phyloP scores from a whole-genome alignment of 805 yeast genomes.

The Sugiyamaella lignohabitans region DNA sequence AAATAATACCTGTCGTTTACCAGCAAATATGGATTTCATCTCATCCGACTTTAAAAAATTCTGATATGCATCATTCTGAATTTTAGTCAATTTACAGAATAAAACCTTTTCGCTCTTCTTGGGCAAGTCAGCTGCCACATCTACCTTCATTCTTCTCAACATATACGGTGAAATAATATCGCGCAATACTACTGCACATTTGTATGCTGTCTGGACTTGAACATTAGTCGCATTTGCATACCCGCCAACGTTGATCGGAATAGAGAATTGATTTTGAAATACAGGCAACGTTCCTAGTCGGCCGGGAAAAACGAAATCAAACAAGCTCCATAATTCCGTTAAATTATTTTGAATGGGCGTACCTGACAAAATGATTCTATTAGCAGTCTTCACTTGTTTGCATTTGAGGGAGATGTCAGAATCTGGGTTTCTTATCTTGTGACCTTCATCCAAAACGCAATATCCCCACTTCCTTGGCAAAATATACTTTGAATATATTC shows the following conservation, averaged over 20 bases:
- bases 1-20: slow-evolving; percentile 72
- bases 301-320: slow-evolving; percentile 94
- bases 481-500: slow-evolving; percentile 56
- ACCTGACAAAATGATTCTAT: slow-evolving; percentile 84
- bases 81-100: slow-evolving; percentile 76
- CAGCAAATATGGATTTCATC: slow-evolving; percentile 59
- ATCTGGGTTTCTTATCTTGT: slow-evolving; percentile 92
- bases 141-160: slow-evolving; percentile 78
- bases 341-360: slow-evolving; percentile 95
- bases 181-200: slow-evolving; percentile 86
- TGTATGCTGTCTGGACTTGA: slow-evolving; percentile 93
- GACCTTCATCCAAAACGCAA: slow-evolving; percentile 92
- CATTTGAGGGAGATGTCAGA: slow-evolving; percentile 79
- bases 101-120: slow-evolving; percentile 89
- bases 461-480: slow-evolving; percentile 81
- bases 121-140: slow-evolving; percentile 93
- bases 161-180: slow-evolving; percentile 88
- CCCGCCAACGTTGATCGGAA: slow-evolving; percentile 95
- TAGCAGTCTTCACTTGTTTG: slow-evolving; percentile 76
- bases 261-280: slow-evolving; percentile 84
- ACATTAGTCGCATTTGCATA: slow-evolving; percentile 95
- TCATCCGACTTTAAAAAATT: slow-evolving; percentile 74
- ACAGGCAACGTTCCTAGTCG: slow-evolving; percentile 91
- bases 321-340: slow-evolving; percentile 87
- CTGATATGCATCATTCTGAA: slow-evolving; percentile 68